phyloP scores from a whole-genome alignment of 2,329 filamentous ascomycete genomes.

The Colletotrichum sp. region DNA sequence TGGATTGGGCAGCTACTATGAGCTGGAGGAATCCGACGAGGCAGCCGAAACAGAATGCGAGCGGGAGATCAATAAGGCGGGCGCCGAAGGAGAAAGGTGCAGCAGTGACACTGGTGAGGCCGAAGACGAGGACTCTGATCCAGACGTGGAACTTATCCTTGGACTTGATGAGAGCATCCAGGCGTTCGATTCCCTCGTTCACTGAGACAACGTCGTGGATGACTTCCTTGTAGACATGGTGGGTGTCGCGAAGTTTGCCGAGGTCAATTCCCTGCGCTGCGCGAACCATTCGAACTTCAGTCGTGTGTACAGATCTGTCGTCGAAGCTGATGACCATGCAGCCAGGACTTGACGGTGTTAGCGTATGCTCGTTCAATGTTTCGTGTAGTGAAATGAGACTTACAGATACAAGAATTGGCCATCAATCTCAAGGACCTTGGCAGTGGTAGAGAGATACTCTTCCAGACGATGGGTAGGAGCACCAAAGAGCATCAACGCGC shows the following conservation, averaged over 20 bases:
- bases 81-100: slow-evolving; percentile 79
- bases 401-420: slow-evolving; percentile 83
- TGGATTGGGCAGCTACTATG: slow-evolving; percentile 70
- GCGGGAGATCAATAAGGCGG: slow-evolving; percentile 73
- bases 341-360: slow-evolving; percentile 55
- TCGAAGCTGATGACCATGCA: slow-evolving; percentile 95
- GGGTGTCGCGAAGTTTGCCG: slow-evolving; percentile 64
- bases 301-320: slow-evolving; percentile 68
- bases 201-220: slow-evolving; percentile 65
- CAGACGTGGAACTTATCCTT: slow-evolving; percentile 58
- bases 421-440: slow-evolving; percentile 82
- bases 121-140: slow-evolving; percentile 68
- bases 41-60: slow-evolving; percentile 73
- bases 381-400: background rate
- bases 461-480: slow-evolving; percentile 90
- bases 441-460: slow-evolving; percentile 87
- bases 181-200: slow-evolving; percentile 58
- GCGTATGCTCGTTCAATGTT: background rate
- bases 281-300: slow-evolving; percentile 69
- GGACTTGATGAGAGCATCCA: slow-evolving; percentile 60
- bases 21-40: slow-evolving; percentile 74
- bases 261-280: slow-evolving; percentile 63
- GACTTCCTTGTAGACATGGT: slow-evolving; percentile 69
- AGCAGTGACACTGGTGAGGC: slow-evolving; percentile 73
- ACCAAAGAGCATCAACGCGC: slow-evolving; percentile 84